These are phyloP conservation scores for Panaeolus papilionaceus DNA, from an alignment of 768 basidiomycete species.

Conservation along the genomic window DNA sequence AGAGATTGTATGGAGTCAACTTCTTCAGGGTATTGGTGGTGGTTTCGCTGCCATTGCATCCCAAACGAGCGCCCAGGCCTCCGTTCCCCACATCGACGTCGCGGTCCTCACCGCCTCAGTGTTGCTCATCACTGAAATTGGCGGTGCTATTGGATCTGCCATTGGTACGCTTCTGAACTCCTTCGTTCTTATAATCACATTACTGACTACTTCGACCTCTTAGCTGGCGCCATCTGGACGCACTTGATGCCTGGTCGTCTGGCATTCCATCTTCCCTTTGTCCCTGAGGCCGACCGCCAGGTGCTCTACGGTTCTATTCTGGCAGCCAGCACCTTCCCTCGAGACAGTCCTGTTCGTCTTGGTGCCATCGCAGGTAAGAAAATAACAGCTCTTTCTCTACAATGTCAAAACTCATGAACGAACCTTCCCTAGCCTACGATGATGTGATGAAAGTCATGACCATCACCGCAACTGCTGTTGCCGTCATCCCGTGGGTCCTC, in stretches of 20 bases:
- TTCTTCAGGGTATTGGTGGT: constrained; percentile 78
- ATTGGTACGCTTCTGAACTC: constrained; percentile 47
- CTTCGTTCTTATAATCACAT: neutral
- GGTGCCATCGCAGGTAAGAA: constrained; percentile 64
- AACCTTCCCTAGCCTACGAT: constrained; percentile 47
- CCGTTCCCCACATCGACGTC: constrained; percentile 68
- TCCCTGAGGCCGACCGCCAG: constrained; percentile 48
- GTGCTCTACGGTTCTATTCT: constrained; percentile 63
- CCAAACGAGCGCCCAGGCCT: constrained; percentile 69
- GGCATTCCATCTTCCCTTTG: constrained; percentile 55
- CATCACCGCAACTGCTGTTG: constrained; percentile 56
- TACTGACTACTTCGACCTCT: neutral
- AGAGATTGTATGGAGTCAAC: constrained; percentile 68
- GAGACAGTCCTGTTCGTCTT: constrained; percentile 63
- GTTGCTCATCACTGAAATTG: constrained; percentile 72
- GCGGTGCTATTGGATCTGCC: constrained; percentile 69
- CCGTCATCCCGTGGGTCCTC: constrained; percentile 63
- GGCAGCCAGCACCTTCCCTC: constrained; percentile 51
- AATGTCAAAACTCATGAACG: neutral
- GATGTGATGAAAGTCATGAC: constrained; percentile 65
- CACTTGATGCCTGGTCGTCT: constrained; percentile 70
- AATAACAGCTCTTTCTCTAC: constrained; percentile 21
- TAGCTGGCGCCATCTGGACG: constrained; percentile 72
- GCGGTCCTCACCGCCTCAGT: constrained; percentile 73
- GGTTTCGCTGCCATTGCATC: constrained; percentile 66